Base-by-base conservation (phyloP, 768 basidiomycete genomes). In the Rhizopogon roseolus region DNA sequence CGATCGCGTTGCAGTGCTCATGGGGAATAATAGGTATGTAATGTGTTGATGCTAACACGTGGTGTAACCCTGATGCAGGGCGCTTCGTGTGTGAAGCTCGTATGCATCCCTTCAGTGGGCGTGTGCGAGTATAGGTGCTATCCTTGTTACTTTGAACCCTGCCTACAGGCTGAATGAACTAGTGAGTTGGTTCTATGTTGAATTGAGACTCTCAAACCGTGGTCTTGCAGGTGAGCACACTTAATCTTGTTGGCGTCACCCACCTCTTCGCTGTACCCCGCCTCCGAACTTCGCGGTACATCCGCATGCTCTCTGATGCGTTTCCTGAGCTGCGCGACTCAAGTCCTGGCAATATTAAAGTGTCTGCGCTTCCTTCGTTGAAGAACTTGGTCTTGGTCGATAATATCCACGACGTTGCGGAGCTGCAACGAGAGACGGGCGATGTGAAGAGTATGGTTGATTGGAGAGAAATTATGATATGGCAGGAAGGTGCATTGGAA, bases 51-150 rank as follows among this genome's bases (percentile, higher is more conserved):
- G 28, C 28, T 54, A 43, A 37, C 16, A 7, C 17, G 44, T 13
- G 11, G 17, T 11, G 29, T 28, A 6, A 6, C 6, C 11, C 44
- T 46, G 1, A 46, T 32, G 6, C 17, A 46, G 17, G 4, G 9
- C 22, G 11, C 7, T 9, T 41, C 22, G 6, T 45, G 29, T 52
- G 41, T 56, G 29, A 57, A 91, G 90, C 62, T 75, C 88, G 16
- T 93, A 93, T 64, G 89, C 89, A 0, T 75, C 80, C 72, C 70
- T 92, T 22, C 90, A 93, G 60, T 92, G 89, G 90, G 90, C 90
- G 3, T 88, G 86, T 54, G 88, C 89, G n/a, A 82, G 81, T 48
- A 77, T 91, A 54, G 90, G 90, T n/a, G 90, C 88, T 11, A 82
- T 92, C 51, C 69, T 92, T 36, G 89, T 88, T 19, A 91, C 90